These are phyloP conservation scores for Mycena leptocephala DNA, from an alignment of 768 basidiomycete species.

Conservation along the genomic window DNA sequence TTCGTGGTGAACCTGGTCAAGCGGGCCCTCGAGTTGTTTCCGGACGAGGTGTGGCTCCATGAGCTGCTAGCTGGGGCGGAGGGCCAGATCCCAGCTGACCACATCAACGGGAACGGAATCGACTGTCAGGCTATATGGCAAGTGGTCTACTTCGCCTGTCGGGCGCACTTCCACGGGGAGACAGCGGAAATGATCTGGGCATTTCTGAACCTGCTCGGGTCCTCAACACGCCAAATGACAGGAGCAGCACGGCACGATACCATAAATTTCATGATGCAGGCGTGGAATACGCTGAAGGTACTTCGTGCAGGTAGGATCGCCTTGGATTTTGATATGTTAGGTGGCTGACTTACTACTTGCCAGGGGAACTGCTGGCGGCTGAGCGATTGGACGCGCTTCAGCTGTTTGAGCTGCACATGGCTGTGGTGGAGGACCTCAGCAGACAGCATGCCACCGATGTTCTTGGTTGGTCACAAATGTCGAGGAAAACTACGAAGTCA, in stretches of 20 bases:
- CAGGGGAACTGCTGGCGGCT: constrained; percentile 1
- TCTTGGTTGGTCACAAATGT: background rate
- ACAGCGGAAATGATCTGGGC: too few relatives aligned
- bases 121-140: constrained; percentile 17
- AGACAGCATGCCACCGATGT: constrained; percentile 11
- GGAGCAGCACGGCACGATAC: too few relatives aligned
- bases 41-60: constrained; percentile 17
- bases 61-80: background rate
- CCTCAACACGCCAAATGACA: too few relatives aligned
- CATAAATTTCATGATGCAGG: too few relatives aligned
- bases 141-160: constrained; percentile 19
- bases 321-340: background rate
- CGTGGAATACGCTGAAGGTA: too few relatives aligned
- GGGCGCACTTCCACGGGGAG: too few relatives aligned
- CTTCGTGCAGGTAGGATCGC: too few relatives aligned
- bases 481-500: background rate
- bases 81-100: constrained; percentile 28
- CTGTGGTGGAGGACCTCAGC: too few relatives aligned
- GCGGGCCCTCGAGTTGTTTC: background rate
- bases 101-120: constrained; percentile 8
- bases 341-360: too few relatives aligned
- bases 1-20: too few relatives aligned
- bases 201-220: too few relatives aligned
- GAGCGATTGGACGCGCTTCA: constrained; percentile 15
- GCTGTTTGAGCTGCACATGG: too few relatives aligned